phyloP scores from a whole-genome alignment of 495 filamentous ascomycete genomes.

The Emericellopsis terricola region DNA sequence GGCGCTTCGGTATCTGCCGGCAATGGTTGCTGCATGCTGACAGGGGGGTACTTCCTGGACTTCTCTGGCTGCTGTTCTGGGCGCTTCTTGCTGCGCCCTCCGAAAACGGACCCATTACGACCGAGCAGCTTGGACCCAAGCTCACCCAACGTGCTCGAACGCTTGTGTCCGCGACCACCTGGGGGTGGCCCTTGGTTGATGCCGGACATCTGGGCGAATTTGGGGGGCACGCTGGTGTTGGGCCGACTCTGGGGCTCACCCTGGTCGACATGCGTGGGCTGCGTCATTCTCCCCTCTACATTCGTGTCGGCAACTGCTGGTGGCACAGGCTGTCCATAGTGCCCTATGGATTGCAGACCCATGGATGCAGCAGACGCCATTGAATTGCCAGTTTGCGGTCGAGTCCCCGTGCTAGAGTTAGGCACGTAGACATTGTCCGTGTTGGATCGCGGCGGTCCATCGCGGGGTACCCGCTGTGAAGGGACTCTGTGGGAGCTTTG shows the following conservation, averaged over 20 bases:
- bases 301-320: conserved; percentile 81
- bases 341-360: conserved; percentile 48
- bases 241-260: conserved; percentile 30
- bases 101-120: conserved; percentile 62
- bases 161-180: conserved; percentile 54
- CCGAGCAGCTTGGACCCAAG: conserved; percentile 63
- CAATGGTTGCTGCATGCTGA: conserved; percentile 43
- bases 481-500: conserved; percentile 13
- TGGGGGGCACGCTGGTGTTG: conserved; percentile 34
- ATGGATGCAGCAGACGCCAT: conserved; percentile 46
- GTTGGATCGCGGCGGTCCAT: conserved; percentile 28
- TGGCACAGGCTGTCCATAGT: conserved; percentile 76
- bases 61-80: conserved; percentile 26
- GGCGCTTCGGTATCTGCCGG: conserved; percentile 26
- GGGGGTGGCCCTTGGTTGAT: conserved; percentile 10
- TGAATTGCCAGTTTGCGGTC: conserved; percentile 71
- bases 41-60: conserved; percentile 50
- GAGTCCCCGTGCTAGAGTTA: conserved; percentile 20
- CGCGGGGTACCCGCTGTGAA: conserved; percentile 24
- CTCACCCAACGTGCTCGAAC: conserved; percentile 77
- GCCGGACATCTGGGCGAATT: conserved; percentile 31
- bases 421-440: conserved; percentile 29
- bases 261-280: conserved; percentile 31
- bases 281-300: conserved; percentile 76
- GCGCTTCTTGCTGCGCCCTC: conserved; percentile 30